phyloP scores from a whole-genome alignment of 2,329 filamentous ascomycete genomes.

The Ascochyta viciae-villosae region DNA sequence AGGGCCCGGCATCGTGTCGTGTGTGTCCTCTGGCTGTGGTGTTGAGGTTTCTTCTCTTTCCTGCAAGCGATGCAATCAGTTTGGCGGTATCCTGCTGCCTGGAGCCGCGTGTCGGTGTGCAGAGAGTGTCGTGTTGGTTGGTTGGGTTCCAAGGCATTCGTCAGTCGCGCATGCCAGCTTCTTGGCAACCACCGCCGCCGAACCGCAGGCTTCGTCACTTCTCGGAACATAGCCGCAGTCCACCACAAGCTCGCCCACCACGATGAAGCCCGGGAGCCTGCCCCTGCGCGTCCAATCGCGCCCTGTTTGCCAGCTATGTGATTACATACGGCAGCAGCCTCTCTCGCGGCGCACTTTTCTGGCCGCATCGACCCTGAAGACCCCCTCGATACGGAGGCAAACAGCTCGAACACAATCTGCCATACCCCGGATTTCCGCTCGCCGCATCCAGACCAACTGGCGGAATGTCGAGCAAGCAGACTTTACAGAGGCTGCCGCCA shows the following conservation, averaged over 20 bases:
- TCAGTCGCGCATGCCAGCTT: slow-evolving; percentile 5
- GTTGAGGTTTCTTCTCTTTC: not conserved
- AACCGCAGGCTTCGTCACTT: slow-evolving; percentile 11
- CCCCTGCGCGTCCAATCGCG: slow-evolving; percentile 39
- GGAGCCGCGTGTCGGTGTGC: slow-evolving; percentile 21
- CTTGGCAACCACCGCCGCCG: slow-evolving; percentile 5
- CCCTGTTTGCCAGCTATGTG: slow-evolving; percentile 45
- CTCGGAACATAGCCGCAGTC: slow-evolving; percentile 1
- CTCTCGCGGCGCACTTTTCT: slow-evolving; percentile 38
- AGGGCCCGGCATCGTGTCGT: slow-evolving; percentile 43
- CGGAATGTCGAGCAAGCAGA: slow-evolving; percentile 17
- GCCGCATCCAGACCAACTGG: slow-evolving; percentile 31
- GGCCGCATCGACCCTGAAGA: slow-evolving; percentile 30
- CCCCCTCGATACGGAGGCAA: slow-evolving; percentile 36
- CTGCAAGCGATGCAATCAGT: not conserved
- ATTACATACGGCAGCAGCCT: slow-evolving; percentile 41
- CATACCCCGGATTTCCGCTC: slow-evolving; percentile 24
- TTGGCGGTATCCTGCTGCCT: slow-evolving; percentile 25
- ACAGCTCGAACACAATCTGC: slow-evolving; percentile 25
- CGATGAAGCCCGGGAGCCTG: slow-evolving; percentile 40
- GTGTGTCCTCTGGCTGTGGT: slow-evolving; percentile 9
- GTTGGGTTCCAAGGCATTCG: slow-evolving; percentile 17
- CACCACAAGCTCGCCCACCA: slow-evolving; percentile 6
- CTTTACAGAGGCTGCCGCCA: slow-evolving; percentile 22
- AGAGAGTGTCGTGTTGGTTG: slow-evolving; percentile 27